phyloP scores from a whole-genome alignment of 2,329 filamentous ascomycete genomes.

The Cercospora sp. region DNA sequence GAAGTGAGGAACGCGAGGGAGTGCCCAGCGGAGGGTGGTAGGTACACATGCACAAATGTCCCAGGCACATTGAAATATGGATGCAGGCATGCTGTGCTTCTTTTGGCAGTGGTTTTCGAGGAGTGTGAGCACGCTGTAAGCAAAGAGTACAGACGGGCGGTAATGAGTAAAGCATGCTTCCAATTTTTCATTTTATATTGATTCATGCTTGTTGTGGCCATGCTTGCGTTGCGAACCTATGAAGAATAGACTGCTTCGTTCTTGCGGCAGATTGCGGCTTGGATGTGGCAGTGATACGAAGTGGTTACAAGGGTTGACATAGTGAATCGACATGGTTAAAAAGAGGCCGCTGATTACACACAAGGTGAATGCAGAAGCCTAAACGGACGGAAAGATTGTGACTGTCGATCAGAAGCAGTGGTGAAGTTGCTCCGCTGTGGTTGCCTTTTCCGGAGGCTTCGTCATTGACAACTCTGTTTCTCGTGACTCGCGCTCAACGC shows the following conservation, averaged over 20 bases:
- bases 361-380: background rate
- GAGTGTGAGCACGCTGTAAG: too few relatives aligned
- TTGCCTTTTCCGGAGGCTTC: constrained; percentile 3
- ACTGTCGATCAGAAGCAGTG: background rate
- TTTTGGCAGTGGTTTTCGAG: background rate
- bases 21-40: background rate
- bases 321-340: background rate
- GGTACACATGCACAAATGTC: background rate
- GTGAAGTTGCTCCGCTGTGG: background rate
- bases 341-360: background rate
- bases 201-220: background rate
- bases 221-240: too few relatives aligned
- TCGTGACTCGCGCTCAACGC: background rate
- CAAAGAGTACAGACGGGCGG: too few relatives aligned
- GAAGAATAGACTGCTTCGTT: background rate
- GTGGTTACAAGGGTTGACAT: background rate
- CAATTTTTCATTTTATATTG: background rate
- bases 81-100: background rate
- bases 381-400: background rate
- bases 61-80: background rate
- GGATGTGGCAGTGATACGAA: background rate
- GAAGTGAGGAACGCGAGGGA: background rate
- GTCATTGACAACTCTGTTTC: constrained; percentile 7
- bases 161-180: background rate
- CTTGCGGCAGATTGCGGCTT: background rate